phyloP scores from a whole-genome alignment of 83 land plant genomes.

The Picea engelmannii region DNA sequence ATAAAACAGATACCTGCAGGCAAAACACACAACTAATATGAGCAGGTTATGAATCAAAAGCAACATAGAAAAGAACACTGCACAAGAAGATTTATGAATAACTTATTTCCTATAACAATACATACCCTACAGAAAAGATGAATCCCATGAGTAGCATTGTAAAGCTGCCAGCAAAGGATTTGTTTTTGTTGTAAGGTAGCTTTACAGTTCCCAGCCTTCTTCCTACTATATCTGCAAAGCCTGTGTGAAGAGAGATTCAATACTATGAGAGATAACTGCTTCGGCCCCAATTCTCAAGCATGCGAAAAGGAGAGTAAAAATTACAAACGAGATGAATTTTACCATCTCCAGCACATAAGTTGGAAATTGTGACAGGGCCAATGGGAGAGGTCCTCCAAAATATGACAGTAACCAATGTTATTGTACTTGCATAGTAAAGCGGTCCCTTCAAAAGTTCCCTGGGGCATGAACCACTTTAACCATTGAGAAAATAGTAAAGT shows the following conservation, averaged over 20 bases:
- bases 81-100: neutral
- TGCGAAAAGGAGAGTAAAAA: neutral
- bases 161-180: constrained; percentile 79
- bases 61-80: neutral
- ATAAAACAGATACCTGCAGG: constrained; percentile 77
- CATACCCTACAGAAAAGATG: constrained; percentile 73
- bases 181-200: constrained; percentile 80
- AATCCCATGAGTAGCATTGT: constrained; percentile 79
- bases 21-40: constrained; percentile 3
- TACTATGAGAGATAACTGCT: neutral
- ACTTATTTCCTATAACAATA: too few relatives aligned
- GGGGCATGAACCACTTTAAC: neutral
- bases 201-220: constrained; percentile 73
- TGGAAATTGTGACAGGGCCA: constrained; percentile 77
- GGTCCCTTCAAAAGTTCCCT: constrained; percentile 99
- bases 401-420: constrained; percentile 60
- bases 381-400: constrained; percentile 89
- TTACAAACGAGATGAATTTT: neutral
- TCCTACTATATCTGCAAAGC: constrained; percentile 92
- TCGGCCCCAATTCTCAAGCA: constrained; percentile 1
- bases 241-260: constrained; percentile 33
- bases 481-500: neutral
- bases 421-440: constrained; percentile 80
- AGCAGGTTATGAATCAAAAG: neutral
- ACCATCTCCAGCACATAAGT: constrained; percentile 99